Conservation (phyloP, 345 rosid genomes). For the sweet orange (Citrus sinensis) region DVS_A1.0 CM039163.1:3227001-3227500, state of each 20-base stretch:
- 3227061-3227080: neutral
- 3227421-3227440: slow-evolving; percentile 17
- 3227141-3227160: slow-evolving; percentile 49
- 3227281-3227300: slow-evolving; percentile 77
- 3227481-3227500: slow-evolving; percentile 38
- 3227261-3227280: slow-evolving; percentile 68
- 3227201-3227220: slow-evolving; percentile 46
- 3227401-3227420: slow-evolving; percentile 25
- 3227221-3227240: slow-evolving; percentile 65
- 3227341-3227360: slow-evolving; percentile 51
- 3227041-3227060: slow-evolving; percentile 8
- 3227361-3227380: slow-evolving; percentile 51
- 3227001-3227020: too few species aligned
- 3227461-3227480: slow-evolving; percentile 15
- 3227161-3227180: slow-evolving; percentile 69
- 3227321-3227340: slow-evolving; percentile 74
- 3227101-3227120: slow-evolving; percentile 31
- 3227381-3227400: slow-evolving; percentile 58
- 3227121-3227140: slow-evolving; percentile 35
- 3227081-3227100: neutral
- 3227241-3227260: slow-evolving; percentile 43
- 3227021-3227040: neutral
- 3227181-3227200: slow-evolving; percentile 54
- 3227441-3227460: too few species aligned
- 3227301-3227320: slow-evolving; percentile 97